A percentile compares a stretch with the other conserved stretches of the same genome.
Conservation (phyloP, 495 filamentous ascomycete species). For the Penicillium flavigenum region DNA sequence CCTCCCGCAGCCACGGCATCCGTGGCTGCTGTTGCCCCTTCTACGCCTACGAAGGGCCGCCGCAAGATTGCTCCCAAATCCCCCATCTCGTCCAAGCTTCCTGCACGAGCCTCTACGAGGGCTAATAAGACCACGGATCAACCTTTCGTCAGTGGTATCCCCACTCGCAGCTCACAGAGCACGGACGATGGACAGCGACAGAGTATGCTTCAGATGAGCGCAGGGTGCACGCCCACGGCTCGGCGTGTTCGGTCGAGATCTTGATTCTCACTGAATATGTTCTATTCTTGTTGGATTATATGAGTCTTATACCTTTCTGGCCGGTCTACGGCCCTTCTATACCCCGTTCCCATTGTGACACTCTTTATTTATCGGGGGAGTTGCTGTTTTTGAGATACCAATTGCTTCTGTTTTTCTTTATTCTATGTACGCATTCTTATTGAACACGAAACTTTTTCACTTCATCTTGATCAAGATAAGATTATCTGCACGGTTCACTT, state of each 20-base stretch:
- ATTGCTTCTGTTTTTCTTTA: constrained; percentile 2
- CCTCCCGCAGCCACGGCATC: constrained; percentile 16
- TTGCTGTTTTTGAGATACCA: constrained; percentile 22
- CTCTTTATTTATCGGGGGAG: constrained; percentile 11
- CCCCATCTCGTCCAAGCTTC: constrained; percentile 27
- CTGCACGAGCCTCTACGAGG: constrained; percentile 22
- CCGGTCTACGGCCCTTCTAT: not conserved
- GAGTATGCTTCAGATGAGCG: constrained; percentile 36
- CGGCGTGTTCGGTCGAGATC: constrained; percentile 38
- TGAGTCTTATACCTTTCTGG: constrained; percentile 3
- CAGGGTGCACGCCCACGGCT: constrained; percentile 45
- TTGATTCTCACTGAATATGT: constrained; percentile 15
- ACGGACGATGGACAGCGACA: constrained; percentile 30
- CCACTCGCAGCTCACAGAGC: constrained; percentile 21
- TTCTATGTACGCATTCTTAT: constrained; percentile 1
- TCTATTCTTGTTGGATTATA: not conserved
- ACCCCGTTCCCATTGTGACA: constrained; percentile 1
- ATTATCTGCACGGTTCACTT: constrained; percentile 7
- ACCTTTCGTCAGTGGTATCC: constrained; percentile 28
- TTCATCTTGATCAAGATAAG: constrained; percentile 11
- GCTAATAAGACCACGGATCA: constrained; percentile 7
- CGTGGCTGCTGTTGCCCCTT: constrained; percentile 15
- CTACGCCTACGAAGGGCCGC: constrained; percentile 36
- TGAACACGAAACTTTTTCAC: constrained; percentile 1
- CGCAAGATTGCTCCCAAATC: constrained; percentile 45